Base-by-base conservation (phyloP, 2,329 filamentous ascomycete genomes). In the Microcyclosporella mali region DNA sequence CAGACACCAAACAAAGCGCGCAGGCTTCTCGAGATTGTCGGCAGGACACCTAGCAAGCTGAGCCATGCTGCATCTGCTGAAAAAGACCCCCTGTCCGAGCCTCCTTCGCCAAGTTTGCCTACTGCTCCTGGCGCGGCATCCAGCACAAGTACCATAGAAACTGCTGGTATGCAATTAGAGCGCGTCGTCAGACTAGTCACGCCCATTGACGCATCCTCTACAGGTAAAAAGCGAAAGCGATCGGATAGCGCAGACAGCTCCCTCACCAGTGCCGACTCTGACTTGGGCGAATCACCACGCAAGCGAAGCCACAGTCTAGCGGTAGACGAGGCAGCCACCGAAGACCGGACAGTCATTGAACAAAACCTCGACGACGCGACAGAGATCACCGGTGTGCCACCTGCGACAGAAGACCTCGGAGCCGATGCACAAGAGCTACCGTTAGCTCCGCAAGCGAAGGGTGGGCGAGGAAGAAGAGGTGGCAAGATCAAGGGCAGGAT, bases 21-120 rank as follows among this genome's bases (percentile, higher is more conserved):
- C 37, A 52, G 55, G 43, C 49, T 52, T 18, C 42, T 47, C 34
- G 57, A 72, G 33, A 63, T 68, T 42, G 78, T 79, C 51, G 80
- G 84, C 56, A 78, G 77, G 52, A 88, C 82, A 41, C 85, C 85
- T 2, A 89, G 83, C 72, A 90, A 88, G 69, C 75, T 88, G 46
- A 79, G 80, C 53, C 78, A 82, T 49, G 72, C 74, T 44, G 70
- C 71, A 12, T 63, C 69, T 40, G 60, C 66, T 28, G 69, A 72
- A 25, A 9, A 25, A 25, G 56, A 63, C 25, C 34, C 63, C 16
- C 55, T 64, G 17, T 66, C 68, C 6, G 69, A 70, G 28, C 58
- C 59, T 17, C 56, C 56, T 10, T 63, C 59, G 37, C 59, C 61
- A 6, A 43, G 61, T 39, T 9, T 6, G 56, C 53, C 11, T 40